phyloP scores from a whole-genome alignment of 192 early-diverging fungal genomes.

The Coemansia sp. region DNA sequence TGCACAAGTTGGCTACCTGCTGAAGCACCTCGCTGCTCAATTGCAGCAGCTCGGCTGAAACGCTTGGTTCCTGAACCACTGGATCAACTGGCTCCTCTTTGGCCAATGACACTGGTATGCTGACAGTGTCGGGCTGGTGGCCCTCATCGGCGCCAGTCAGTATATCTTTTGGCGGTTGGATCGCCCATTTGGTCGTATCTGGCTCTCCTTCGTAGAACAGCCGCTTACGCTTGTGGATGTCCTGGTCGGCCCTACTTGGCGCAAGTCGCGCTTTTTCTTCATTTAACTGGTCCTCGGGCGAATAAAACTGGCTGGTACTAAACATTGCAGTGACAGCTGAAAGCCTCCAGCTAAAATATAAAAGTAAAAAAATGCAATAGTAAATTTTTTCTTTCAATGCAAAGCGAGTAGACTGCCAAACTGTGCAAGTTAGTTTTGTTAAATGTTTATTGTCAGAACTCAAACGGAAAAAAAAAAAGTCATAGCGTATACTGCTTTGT shows the following conservation, averaged over 20 bases:
- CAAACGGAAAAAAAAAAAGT: background rate
- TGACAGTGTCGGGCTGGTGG: background rate
- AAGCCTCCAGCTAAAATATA: background rate
- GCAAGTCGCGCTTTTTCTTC: constrained; percentile 18
- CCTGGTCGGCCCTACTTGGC: background rate
- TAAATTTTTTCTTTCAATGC: background rate
- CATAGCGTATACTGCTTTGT: background rate
- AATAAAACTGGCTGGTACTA: constrained; percentile 16
- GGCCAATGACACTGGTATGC: background rate
- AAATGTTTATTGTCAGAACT: no score
- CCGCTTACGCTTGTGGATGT: constrained; percentile 20
- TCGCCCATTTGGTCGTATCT: constrained; percentile 41
- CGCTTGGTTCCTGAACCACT: background rate
- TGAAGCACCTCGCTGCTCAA: constrained; percentile 15
- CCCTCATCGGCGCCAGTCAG: background rate
- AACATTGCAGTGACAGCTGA: background rate
- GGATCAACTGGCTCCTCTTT: background rate
- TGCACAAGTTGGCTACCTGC: constrained; percentile 19
- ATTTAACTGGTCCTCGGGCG: constrained; percentile 35
- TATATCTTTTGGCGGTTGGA: constrained; percentile 40
- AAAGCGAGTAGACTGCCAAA: no score
- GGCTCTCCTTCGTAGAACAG: constrained; percentile 45
- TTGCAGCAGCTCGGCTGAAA: background rate
- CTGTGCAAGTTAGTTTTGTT: no score
- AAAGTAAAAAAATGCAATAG: background rate